Conservation (phyloP, 2,329 filamentous ascomycete genomes). For the Phaeosphaeriaceae sp. region DNA sequence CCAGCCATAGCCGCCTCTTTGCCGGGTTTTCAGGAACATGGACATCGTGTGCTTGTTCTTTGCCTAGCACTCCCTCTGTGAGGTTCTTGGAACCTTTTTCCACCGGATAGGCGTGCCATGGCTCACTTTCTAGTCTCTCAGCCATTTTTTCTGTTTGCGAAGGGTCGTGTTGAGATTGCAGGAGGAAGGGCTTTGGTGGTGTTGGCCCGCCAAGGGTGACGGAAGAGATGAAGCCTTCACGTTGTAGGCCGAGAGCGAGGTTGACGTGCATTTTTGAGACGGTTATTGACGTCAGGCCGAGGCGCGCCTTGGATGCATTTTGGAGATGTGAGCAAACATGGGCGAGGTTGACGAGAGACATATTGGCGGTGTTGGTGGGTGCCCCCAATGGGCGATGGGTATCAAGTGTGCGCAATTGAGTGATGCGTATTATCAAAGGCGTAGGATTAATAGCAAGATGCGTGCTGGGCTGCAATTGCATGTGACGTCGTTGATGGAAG, state of each 20-base stretch:
- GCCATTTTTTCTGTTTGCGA: constrained; percentile 38
- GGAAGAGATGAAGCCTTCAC: constrained; percentile 79
- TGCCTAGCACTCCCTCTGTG: constrained; percentile 18
- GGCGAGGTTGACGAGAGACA: constrained; percentile 77
- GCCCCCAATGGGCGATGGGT: constrained; percentile 36
- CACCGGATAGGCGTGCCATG: constrained; percentile 42
- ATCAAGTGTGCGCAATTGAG: not conserved
- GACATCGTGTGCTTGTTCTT: constrained; percentile 30
- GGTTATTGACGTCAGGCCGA: constrained; percentile 83
- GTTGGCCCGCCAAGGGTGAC: constrained; percentile 74
- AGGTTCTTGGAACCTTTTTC: constrained; percentile 1
- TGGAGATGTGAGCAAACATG: constrained; percentile 90
- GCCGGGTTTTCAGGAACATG: constrained; percentile 67
- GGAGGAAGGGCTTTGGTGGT: constrained; percentile 51
- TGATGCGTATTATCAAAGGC: not conserved
- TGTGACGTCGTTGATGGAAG: constrained; percentile 23
- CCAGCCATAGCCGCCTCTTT: constrained; percentile 80
- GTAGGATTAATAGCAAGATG: not conserved
- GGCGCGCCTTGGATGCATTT: constrained; percentile 83
- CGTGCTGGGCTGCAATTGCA: constrained; percentile 30
- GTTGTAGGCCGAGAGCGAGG: constrained; percentile 78
- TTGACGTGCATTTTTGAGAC: constrained; percentile 81
- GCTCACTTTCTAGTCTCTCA: constrained; percentile 49
- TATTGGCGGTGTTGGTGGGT: constrained; percentile 45
- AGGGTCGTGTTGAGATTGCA: constrained; percentile 39